Evolutionary conservation across 148 eudicot genomes (phyloP), one percentile per base, ranked within the genome.

Genomic region (Nyssa sinensis): DNA sequence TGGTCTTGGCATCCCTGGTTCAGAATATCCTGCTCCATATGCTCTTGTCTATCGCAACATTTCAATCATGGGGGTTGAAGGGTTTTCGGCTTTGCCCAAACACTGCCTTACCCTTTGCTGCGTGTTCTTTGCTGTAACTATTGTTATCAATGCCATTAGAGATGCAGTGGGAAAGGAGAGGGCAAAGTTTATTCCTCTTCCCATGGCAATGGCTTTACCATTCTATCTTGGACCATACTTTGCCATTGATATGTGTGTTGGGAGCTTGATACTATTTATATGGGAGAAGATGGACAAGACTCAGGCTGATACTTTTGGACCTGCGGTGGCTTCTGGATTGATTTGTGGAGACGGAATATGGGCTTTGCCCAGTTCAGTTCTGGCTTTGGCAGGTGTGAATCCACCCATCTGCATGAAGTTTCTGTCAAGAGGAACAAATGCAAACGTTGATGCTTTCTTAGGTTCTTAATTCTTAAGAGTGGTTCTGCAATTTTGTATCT

Each of bases 151-250:
- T 30, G 84, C 31, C 2, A 62, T 87, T 4, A 74, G 86, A 74
- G 86, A 87, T 31, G 31, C 37, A 1, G 84, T 76, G 0, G 77
- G 83, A 32, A 34, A 69, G 31, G 66, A 67, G 31, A 76, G 77
- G 75, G 76, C 77, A 0, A 66, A 51, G 74, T 87, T 9, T 64
- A 81, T 89, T 53, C 93, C 93, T 7, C 62, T 87, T 7, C 93
- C 93, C 16, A 85, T 89, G 90, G 93, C 90, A 8, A 89, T 89
- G 93, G 90, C 93, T 10, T 76, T 89, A 28, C 93, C 93, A 3
- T 89, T 89, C 30, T 89, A 85, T 75, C 62, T 89, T 17, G 93
- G 93, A 23, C 83, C 85, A 7, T 89, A 89, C 61, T 87, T 89
- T 44, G 77, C 87, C 24, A 85, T 89, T 27, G 90, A 89, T 62